Evolutionary conservation across 768 basidiomycete genomes (phyloP).

Genomic region (Lactarius indigo): DNA sequence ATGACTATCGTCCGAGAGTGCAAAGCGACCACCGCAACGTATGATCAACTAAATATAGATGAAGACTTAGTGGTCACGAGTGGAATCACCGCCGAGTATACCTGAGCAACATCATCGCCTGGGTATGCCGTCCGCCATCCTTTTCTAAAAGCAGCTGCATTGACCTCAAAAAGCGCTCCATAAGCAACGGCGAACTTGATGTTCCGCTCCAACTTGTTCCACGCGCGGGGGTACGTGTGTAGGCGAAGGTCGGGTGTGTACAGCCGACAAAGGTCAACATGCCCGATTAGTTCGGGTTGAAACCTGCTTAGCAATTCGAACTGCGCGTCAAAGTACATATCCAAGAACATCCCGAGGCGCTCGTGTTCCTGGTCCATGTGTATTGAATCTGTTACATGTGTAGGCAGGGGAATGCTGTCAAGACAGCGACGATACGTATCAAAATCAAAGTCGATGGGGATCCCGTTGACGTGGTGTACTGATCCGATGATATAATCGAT

Average conservation of each 20-base stretch:
- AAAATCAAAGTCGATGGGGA: constrained; percentile 91
- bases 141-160: constrained; percentile 90
- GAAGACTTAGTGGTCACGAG: not conserved
- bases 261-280: constrained; percentile 89
- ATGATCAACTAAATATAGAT: constrained; percentile 56
- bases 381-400: constrained; percentile 29
- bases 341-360: constrained; percentile 48
- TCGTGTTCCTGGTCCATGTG: constrained; percentile 28
- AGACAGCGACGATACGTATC: constrained; percentile 64
- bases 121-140: constrained; percentile 87
- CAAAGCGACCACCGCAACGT: constrained; percentile 65
- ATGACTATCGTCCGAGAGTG: constrained; percentile 95
- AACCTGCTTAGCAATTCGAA: constrained; percentile 63
- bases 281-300: constrained; percentile 87
- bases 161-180: constrained; percentile 91
- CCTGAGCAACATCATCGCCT: constrained; percentile 70
- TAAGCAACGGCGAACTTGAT: constrained; percentile 67
- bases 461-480: constrained; percentile 82
- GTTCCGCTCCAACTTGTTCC: constrained; percentile 70
- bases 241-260: constrained; percentile 66
- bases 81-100: constrained; percentile 35
- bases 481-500: constrained; percentile 92
- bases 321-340: constrained; percentile 84
- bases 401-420: constrained; percentile 35
- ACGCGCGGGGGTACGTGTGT: constrained; percentile 53